Evolutionary conservation across 2,329 filamentous ascomycete species (phyloP), one percentile per base, ranked within the genome.

Genomic region (Alternaria incomplexa): DNA sequence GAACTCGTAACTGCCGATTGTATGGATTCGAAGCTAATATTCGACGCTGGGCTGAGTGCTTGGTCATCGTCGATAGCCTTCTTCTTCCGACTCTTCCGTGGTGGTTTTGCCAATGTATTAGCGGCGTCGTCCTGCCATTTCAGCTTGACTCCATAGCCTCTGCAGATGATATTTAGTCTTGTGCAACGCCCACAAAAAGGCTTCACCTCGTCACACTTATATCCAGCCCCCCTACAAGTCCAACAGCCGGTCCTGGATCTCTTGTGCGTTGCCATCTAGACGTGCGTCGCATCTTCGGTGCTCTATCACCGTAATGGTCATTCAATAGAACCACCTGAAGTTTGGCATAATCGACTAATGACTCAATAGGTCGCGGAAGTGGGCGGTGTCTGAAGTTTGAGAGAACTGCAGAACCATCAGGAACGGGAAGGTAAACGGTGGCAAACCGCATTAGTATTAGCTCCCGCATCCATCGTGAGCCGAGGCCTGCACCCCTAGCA

Each of bases 141-240:
- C 22, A 76, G 61, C 47, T 69, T 75, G 36, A 74, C 55, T 6
- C 71, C 73, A 44, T 77, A 77, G 4, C 75, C 75, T 64, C 73
- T 75, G 56, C 75, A 77, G 10, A 56, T 65, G 32, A 76, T 76
- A 12, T 70, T 73, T n/a, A 77, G 48, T 22, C 75, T 64, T 5
- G 62, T 68, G 23, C 75, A 77, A 36, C 75, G 60, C 15, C 69
- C 66, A 30, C 75, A 77, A 43, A 63, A 68, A 4, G 75, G 75
- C 26, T 73, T 76, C 30, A 72, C 63, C 51, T 77, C 75, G 48
- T 77, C 74, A 64, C 75, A 77, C 54, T 77, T 77, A 57, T 77
- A 77, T 2, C 75, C 75, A 12, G 74, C 72, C 60, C 75, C 73
- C 15, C 74, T 62, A 64, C 75, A 77, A 5, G 75, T 77, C 74